Evolutionary conservation across 305 asterid species (phyloP).

Genomic region (Stenogyne calaminthoides): DNA sequence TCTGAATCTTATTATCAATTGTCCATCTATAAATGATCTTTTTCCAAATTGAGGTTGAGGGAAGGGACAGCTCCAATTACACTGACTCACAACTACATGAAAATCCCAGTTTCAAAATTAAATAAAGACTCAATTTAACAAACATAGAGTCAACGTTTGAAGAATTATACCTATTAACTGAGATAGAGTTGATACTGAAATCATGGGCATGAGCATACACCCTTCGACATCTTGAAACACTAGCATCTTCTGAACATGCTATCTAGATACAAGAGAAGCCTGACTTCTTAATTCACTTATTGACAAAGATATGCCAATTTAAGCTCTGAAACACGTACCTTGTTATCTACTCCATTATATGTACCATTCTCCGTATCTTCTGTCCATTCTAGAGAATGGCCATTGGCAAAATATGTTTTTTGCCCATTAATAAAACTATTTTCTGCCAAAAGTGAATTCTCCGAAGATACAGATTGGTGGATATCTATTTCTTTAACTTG

Average conservation of each 20-base stretch:
- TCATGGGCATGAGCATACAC: conserved; percentile 84
- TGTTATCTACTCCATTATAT: conserved; percentile 38
- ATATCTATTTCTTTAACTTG: conserved; percentile 51
- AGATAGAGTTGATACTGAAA: conserved; percentile 75
- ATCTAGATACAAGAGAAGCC: conserved; percentile 44
- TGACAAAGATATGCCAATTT: conserved; percentile 28
- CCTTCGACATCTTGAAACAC: conserved; percentile 64
- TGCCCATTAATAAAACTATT: conserved; percentile 53
- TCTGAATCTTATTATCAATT: background rate
- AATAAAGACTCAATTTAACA: background rate
- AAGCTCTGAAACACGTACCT: conserved; percentile 43
- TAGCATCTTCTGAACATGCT: conserved; percentile 49
- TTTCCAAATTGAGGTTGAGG: background rate
- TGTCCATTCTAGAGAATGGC: conserved; percentile 54
- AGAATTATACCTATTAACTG: conserved; percentile 64
- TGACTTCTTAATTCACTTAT: conserved; percentile 22
- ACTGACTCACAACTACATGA: conserved; percentile 11
- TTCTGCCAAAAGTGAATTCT: conserved; percentile 74
- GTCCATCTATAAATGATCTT: background rate
- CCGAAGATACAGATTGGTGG: conserved; percentile 52
- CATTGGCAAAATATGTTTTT: conserved; percentile 43
- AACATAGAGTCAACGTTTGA: background rate
- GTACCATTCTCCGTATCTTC: conserved; percentile 40
- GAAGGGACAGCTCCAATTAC: conserved; percentile 12
- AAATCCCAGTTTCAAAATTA: background rate